Evolutionary conservation across 2,329 filamentous ascomycete genomes (phyloP).

Genomic region (Phialocephala sp.): DNA sequence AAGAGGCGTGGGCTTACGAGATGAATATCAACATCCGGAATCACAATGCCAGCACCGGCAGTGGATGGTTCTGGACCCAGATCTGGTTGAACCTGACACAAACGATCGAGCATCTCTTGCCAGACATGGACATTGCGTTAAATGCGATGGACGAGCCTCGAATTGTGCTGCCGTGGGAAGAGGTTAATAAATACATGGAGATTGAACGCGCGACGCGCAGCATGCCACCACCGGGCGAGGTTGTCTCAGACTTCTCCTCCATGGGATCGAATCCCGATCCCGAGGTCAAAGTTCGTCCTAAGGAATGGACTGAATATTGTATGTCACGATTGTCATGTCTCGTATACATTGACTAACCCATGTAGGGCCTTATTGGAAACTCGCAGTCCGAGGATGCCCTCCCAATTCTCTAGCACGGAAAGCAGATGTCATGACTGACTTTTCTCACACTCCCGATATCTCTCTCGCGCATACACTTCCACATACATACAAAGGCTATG

Average conservation of each 20-base stretch:
- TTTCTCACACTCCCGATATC: conserved; percentile 53
- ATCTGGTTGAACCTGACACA: conserved; percentile 46
- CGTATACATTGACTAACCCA: conserved; percentile 37
- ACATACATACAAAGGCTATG: conserved; percentile 46
- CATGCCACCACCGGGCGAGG: conserved; percentile 62
- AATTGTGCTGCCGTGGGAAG: conserved; percentile 63
- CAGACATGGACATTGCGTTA: conserved; percentile 70
- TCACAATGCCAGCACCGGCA: conserved; percentile 54
- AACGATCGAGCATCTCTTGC: conserved; percentile 57
- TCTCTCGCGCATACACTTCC: conserved; percentile 53
- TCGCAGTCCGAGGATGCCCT: conserved; percentile 64
- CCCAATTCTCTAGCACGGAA: conserved; percentile 66
- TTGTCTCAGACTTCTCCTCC: conserved; percentile 55
- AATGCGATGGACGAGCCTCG: conserved; percentile 69
- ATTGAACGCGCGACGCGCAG: conserved; percentile 51
- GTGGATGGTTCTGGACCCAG: conserved; percentile 50
- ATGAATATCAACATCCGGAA: conserved; percentile 66
- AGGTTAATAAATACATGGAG: conserved; percentile 56
- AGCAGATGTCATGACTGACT: conserved; percentile 50
- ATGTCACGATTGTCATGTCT: conserved; percentile 45
- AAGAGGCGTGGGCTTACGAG: conserved; percentile 59
- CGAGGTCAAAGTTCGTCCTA: conserved; percentile 21
- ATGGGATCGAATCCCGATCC: conserved; percentile 46
- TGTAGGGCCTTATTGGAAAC: conserved; percentile 58
- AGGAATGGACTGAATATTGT: conserved; percentile 34